Evolutionary conservation across 1,284 basidiomycete species (phyloP).

Genomic region (Mycena citricolor): DNA sequence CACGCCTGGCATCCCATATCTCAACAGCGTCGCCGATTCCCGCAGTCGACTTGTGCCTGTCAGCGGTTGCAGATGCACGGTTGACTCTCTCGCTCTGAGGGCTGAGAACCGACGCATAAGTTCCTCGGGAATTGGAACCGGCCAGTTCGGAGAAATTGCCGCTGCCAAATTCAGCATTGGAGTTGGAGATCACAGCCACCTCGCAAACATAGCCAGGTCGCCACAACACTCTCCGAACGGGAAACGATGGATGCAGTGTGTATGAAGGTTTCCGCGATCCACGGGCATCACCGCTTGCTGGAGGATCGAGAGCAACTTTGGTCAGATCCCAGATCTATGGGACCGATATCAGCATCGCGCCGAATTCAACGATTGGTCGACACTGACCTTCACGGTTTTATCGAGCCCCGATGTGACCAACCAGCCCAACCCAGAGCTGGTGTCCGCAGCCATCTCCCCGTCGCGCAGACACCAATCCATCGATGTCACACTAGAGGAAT

Average conservation of each 20-base stretch:
- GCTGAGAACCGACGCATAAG: constrained; percentile 15
- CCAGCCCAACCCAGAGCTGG: constrained; percentile 65
- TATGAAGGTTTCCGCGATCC: constrained; percentile 61
- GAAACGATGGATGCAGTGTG: constrained; percentile 73
- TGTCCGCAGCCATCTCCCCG: constrained; percentile 26
- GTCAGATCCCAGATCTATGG: constrained; percentile 83
- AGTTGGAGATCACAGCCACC: constrained; percentile 69
- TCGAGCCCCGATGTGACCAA: constrained; percentile 82
- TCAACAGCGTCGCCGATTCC: constrained; percentile 62
- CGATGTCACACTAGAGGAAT: constrained; percentile 72
- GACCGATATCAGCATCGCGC: constrained; percentile 4
- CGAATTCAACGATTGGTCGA: constrained; percentile 6
- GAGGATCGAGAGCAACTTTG: too few species aligned
- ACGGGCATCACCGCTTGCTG: constrained; percentile 13
- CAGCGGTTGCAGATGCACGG: not conserved
- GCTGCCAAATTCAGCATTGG: constrained; percentile 59
- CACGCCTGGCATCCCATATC: constrained; percentile 85
- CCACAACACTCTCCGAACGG: constrained; percentile 76
- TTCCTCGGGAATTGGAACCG: constrained; percentile 12
- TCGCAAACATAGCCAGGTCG: constrained; percentile 81
- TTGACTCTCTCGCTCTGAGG: constrained; percentile 3
- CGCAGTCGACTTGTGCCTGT: not conserved
- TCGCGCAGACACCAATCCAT: constrained; percentile 69
- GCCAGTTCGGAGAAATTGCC: constrained; percentile 35
- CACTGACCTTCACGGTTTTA: constrained; percentile 71